A percentile compares a stretch with the other conserved stretches of the same genome.
phyloP scores from a whole-genome alignment of 2,329 filamentous ascomycete genomes.

The Aspergillus eucalypticola region DNA sequence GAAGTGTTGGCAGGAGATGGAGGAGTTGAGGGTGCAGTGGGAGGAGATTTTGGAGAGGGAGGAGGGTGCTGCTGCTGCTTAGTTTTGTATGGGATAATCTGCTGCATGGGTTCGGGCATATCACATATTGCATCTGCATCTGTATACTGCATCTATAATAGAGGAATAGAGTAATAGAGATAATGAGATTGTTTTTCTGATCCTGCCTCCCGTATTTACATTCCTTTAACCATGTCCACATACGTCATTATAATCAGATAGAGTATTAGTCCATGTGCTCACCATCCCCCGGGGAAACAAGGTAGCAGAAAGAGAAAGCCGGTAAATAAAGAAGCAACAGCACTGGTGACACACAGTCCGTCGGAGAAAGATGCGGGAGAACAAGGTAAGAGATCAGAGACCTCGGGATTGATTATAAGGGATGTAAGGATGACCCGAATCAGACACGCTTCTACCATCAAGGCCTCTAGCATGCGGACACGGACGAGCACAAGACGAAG shows the following conservation, averaged over 20 bases:
- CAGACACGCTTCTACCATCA: constrained; percentile 32
- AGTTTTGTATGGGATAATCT: too few relatives aligned
- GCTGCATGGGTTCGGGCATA: not conserved
- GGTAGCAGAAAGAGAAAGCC: constrained; percentile 17
- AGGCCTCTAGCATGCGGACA: constrained; percentile 29
- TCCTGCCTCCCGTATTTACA: constrained; percentile 37
- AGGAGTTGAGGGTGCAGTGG: constrained; percentile 43
- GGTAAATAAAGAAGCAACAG: constrained; percentile 11
- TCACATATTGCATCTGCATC: not conserved
- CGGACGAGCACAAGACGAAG: constrained; percentile 18
- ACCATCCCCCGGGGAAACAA: constrained; percentile 21
- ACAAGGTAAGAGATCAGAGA: constrained; percentile 1
- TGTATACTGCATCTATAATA: not conserved
- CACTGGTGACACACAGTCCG: constrained; percentile 2
- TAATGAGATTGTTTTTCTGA: constrained; percentile 6
- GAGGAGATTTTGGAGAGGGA: constrained; percentile 40
- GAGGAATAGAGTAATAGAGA: not conserved
- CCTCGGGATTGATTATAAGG: constrained; percentile 2
- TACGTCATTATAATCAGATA: constrained; percentile 39
- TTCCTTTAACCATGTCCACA: constrained; percentile 32
- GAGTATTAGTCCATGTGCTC: constrained; percentile 30
- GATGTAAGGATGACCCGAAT: constrained; percentile 5
- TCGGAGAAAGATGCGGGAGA: constrained; percentile 1
- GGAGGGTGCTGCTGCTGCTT: not conserved
- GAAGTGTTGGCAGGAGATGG: constrained; percentile 46